Conservation (phyloP, 495 filamentous ascomycete genomes). For the Podospora pseudocomata region DNA sequence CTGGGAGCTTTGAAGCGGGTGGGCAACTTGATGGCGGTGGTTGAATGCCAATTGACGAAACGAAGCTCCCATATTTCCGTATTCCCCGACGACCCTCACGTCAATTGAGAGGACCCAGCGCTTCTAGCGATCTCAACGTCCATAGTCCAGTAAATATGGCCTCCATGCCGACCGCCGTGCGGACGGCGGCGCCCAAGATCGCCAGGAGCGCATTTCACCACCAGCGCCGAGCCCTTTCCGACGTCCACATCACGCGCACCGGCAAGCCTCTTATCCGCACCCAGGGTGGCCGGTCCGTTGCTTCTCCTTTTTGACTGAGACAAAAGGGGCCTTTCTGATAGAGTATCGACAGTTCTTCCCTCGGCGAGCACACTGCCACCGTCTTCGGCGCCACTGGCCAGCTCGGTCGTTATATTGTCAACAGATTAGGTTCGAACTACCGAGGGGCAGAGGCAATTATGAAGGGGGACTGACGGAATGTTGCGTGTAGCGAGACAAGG, state of each 20-base stretch:
- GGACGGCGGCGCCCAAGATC: conserved; percentile 37
- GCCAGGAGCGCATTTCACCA: conserved; percentile 20
- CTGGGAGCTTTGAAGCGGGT: conserved; percentile 23
- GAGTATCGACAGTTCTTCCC: conserved; percentile 27
- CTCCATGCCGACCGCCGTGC: conserved; percentile 47
- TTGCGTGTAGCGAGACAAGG: conserved; percentile 68
- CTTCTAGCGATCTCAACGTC: conserved; percentile 33
- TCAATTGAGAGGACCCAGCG: conserved; percentile 33
- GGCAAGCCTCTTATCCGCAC: conserved; percentile 80
- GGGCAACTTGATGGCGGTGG: conserved; percentile 11
- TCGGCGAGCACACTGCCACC: conserved; percentile 84
- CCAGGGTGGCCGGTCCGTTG: conserved; percentile 77
- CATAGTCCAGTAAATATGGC: conserved; percentile 40
- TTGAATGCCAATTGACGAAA: conserved; percentile 16
- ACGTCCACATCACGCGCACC: conserved; percentile 79
- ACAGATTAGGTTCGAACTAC: conserved; percentile 71
- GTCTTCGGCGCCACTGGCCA: conserved; percentile 98
- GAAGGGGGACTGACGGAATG: conserved; percentile 25
- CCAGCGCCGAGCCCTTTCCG: conserved; percentile 58
- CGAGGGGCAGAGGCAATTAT: conserved; percentile 20
- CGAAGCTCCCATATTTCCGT: conserved; percentile 18
- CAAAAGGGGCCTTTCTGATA: conserved; percentile 39
- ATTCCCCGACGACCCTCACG: conserved; percentile 21
- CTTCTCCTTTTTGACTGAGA: conserved; percentile 40
- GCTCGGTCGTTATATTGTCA: conserved; percentile 95